Conservation (phyloP, 305 asterid species). For the Stenogyne calaminthoides region DNA sequence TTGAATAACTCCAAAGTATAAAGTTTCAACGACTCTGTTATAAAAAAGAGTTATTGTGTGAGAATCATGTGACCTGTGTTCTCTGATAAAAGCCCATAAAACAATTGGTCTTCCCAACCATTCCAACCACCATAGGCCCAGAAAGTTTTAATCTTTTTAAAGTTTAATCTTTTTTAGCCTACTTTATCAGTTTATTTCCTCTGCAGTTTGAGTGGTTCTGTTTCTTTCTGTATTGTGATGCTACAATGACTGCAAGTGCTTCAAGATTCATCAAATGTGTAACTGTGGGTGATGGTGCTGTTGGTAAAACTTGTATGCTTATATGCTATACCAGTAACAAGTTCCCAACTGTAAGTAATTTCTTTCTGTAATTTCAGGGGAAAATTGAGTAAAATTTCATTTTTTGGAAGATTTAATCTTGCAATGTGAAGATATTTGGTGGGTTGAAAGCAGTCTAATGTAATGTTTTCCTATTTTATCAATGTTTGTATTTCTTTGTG, state of each 20-base stretch:
- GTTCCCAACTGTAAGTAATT: constrained; percentile 4
- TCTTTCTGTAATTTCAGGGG: not conserved
- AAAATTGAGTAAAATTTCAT: not conserved
- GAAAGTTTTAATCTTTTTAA: not conserved
- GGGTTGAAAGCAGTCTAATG: not conserved
- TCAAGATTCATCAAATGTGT: constrained; percentile 3
- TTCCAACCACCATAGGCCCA: constrained; percentile 5
- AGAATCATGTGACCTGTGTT: constrained; percentile 17
- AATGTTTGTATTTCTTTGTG: not conserved
- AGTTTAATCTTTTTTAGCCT: not conserved
- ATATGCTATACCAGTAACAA: constrained; percentile 1
- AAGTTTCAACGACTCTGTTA: constrained; percentile 28
- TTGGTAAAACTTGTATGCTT: constrained; percentile 8
- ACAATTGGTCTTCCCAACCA: not conserved
- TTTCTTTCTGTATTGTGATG: not conserved
- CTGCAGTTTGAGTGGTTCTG: not conserved
- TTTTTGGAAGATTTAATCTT: not conserved
- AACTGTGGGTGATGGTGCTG: not conserved
- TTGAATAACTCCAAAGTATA: not conserved
- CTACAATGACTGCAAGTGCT: not conserved
- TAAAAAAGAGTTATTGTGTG: constrained; percentile 30
- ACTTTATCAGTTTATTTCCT: not conserved
- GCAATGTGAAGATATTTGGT: not conserved
- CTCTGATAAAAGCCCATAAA: not conserved
- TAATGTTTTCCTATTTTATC: not conserved